These are phyloP conservation scores for Solanum pinnatisectum DNA, from an alignment of 257 asterid genomes.

Conservation along the genomic window DNA sequence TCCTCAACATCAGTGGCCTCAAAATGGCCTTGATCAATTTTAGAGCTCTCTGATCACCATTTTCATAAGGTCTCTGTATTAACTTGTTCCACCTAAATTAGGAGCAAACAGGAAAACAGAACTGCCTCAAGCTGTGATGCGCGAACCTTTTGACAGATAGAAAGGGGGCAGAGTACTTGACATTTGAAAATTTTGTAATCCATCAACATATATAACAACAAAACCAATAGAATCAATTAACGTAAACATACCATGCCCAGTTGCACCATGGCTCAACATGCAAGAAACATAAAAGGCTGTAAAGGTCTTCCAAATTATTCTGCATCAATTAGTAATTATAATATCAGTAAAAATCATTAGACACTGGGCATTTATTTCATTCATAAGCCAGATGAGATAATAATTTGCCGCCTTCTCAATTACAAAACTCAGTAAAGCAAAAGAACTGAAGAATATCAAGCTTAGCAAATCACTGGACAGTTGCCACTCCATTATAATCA, in stretches of 20 bases:
- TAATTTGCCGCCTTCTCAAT: neutral
- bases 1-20: slow-evolving; percentile 72
- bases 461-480: neutral
- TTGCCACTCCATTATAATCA: neutral
- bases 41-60: slow-evolving; percentile 63
- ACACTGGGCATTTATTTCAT: neutral
- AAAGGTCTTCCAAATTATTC: slow-evolving; percentile 78
- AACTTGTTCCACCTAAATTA: slow-evolving; percentile 70
- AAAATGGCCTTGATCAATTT: slow-evolving; percentile 69
- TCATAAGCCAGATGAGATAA: neutral
- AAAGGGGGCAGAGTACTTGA: neutral
- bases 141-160: neutral
- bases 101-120: neutral
- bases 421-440: neutral
- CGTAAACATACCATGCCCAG: slow-evolving; percentile 68
- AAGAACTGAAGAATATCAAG: neutral
- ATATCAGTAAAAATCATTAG: neutral
- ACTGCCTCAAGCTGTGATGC: neutral
- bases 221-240: neutral
- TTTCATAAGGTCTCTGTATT: slow-evolving; percentile 75
- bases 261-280: slow-evolving; percentile 95
- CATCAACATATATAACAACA: neutral
- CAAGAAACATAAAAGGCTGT: slow-evolving; percentile 81
- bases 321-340: slow-evolving; percentile 20
- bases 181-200: neutral